These are phyloP conservation scores for Penicillium angulare DNA, from an alignment of 495 filamentous ascomycete genomes.

Conservation along the genomic window DNA sequence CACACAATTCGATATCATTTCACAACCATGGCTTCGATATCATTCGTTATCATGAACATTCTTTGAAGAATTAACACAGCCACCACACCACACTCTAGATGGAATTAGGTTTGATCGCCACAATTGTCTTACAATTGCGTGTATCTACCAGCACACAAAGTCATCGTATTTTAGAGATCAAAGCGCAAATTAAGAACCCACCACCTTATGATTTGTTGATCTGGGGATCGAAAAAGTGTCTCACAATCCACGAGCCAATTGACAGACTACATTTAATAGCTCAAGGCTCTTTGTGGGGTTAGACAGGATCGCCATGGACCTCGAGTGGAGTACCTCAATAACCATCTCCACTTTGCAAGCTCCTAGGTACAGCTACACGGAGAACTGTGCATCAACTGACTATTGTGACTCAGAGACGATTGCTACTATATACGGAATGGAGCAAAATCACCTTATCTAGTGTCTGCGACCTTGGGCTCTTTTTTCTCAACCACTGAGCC, in stretches of 20 bases:
- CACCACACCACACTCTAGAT: too few species aligned
- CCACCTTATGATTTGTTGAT: slow-evolving; percentile 1
- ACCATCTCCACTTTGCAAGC: not conserved
- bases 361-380: too few species aligned
- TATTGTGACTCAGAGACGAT: too few species aligned
- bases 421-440: too few species aligned
- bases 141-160: too few species aligned
- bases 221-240: not conserved
- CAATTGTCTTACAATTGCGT: not conserved
- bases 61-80: not conserved
- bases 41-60: too few species aligned
- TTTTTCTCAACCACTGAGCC: too few species aligned
- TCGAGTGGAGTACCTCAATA: not conserved
- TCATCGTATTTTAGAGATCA: too few species aligned
- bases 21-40: not conserved
- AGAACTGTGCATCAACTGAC: too few species aligned
- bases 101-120: not conserved
- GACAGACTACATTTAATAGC: not conserved
- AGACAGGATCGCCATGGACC: not conserved
- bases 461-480: too few species aligned
- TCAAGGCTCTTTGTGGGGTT: not conserved
- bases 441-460: too few species aligned
- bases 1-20: not conserved
- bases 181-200: too few species aligned
- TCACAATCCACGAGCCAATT: slow-evolving; percentile 3